Evolutionary conservation across 2,329 filamentous ascomycete genomes (phyloP), one percentile per base, ranked within the genome.

Genomic region (Purpureocillium takamizusanense): DNA sequence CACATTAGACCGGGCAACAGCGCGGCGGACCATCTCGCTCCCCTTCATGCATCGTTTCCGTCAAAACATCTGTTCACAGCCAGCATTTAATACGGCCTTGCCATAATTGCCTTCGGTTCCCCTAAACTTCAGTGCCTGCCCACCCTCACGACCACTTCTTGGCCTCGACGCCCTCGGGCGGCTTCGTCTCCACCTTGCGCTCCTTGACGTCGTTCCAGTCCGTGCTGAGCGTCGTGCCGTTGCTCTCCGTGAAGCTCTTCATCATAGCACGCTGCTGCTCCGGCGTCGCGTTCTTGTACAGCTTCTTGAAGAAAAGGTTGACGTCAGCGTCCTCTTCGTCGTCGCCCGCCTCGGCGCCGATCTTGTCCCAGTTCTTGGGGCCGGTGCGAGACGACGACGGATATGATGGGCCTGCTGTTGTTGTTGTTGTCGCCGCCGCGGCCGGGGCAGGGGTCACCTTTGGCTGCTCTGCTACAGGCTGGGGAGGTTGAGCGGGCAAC

Each of bases 201-300:
- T 70, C 74, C 36, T 77, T 76, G 15, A 95, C 90, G 44, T 94
- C 84, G 9, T 66, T 63, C 92, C 92, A 98, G 57, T 90, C 87
- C 0, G 92, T 98, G 60, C 87, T 95, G 36, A 98, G 66, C 3
- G 85, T 76, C 0, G 92, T 98, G 4, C 92, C 92, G 50, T 94
- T 92, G 60, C 89, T 95, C 69, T 98, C 90, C 12, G 79, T 72
- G 54, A 86, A 97, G 55, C 86, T 94, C 76, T 98, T 98, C 78
- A 94, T 86, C 92, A 98, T 98, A 8, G 92, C 92, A 2, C 88
- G 78, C 55, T 80, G 79, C 42, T 86, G 86, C 50, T 98, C 90
- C 0, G 81, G 77, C 35, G 83, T 79, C 0, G 86, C 80, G 28
- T 68, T 70, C 45, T 83, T 78, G 64, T 90, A 97, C 2, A 98